Evolutionary conservation across 352 stramenopile genomes (phyloP).

Genomic region (Pythium biforme): DNA sequence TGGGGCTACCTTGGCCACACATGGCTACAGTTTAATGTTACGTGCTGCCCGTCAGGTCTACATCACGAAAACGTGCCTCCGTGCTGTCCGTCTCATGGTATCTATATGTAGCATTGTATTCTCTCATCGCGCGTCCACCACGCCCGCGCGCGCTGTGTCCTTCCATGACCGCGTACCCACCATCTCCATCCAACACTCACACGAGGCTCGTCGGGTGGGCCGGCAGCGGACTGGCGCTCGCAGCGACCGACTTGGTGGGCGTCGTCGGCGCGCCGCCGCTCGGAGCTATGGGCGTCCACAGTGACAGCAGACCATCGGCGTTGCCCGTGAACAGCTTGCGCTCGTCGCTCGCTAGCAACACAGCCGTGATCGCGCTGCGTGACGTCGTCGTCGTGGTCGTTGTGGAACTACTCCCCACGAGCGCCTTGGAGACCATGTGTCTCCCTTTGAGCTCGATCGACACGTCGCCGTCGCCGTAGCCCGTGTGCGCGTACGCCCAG

Average conservation of each 20-base stretch:
- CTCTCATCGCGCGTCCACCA: too few species aligned
- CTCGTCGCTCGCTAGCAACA: slow-evolving; percentile 53
- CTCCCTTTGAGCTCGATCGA: slow-evolving; percentile 50
- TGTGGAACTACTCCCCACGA: not conserved
- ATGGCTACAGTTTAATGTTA: slow-evolving; percentile 23
- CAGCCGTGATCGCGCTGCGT: slow-evolving; percentile 45
- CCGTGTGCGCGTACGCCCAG: slow-evolving; percentile 60
- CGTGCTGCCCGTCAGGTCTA: too few species aligned
- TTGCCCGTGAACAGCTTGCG: slow-evolving; percentile 63
- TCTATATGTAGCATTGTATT: too few species aligned
- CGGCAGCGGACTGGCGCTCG: slow-evolving; percentile 16
- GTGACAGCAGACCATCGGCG: slow-evolving; percentile 45
- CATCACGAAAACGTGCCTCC: too few species aligned
- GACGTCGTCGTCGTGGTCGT: slow-evolving; percentile 6
- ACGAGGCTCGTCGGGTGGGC: slow-evolving; percentile 11
- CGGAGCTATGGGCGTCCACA: slow-evolving; percentile 37
- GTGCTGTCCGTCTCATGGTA: too few species aligned
- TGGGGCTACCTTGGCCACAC: not conserved
- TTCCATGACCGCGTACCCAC: not conserved
- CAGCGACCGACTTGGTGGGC: slow-evolving; percentile 19
- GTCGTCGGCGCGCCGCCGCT: slow-evolving; percentile 17
- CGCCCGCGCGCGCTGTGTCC: too few species aligned
- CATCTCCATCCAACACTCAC: not conserved
- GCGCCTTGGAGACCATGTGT: slow-evolving; percentile 36
- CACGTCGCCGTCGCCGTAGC: slow-evolving; percentile 41